Evolutionary conservation across 2,329 filamentous ascomycete genomes (phyloP).

Genomic region (Cadophora malorum): DNA sequence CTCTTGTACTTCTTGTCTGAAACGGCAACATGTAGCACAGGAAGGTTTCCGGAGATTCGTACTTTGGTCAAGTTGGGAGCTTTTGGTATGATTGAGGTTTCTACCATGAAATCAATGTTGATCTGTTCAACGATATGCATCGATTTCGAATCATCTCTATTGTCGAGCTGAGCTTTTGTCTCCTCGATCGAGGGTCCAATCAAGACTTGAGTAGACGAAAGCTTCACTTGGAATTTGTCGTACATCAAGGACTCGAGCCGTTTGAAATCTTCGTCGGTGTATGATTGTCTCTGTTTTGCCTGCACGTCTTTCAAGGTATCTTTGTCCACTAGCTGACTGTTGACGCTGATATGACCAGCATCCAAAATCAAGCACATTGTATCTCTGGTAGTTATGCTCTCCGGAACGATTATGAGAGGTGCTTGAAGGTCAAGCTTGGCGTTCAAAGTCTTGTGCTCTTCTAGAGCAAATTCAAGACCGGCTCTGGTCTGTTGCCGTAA

Average conservation of each 20-base stretch:
- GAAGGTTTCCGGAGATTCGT: constrained; percentile 88
- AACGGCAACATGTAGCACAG: constrained; percentile 87
- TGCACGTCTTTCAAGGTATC: constrained; percentile 90
- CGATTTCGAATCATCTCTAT: constrained; percentile 70
- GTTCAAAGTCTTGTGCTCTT: constrained; percentile 98
- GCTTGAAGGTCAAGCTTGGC: constrained; percentile 95
- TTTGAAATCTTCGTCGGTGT: constrained; percentile 87
- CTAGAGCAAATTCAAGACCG: constrained; percentile 92
- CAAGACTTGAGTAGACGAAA: constrained; percentile 93
- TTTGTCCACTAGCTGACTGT: constrained; percentile 91
- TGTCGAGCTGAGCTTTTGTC: constrained; percentile 80
- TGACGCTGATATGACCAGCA: constrained; percentile 93
- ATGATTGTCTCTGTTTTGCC: constrained; percentile 84
- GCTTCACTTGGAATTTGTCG: constrained; percentile 91
- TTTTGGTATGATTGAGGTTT: constrained; percentile 95
- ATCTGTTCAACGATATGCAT: constrained; percentile 95
- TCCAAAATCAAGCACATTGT: constrained; percentile 93
- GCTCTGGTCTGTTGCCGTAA: constrained; percentile 94
- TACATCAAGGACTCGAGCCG: constrained; percentile 94
- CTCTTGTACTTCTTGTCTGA: constrained; percentile 98
- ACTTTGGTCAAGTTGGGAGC: constrained; percentile 92
- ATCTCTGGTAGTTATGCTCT: constrained; percentile 82
- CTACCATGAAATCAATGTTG: constrained; percentile 96
- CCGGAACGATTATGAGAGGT: constrained; percentile 93
- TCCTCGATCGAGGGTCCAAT: constrained; percentile 93